Evolutionary conservation across 495 filamentous ascomycete species (phyloP).

Genomic region (Astrothelium subdiscretum): DNA sequence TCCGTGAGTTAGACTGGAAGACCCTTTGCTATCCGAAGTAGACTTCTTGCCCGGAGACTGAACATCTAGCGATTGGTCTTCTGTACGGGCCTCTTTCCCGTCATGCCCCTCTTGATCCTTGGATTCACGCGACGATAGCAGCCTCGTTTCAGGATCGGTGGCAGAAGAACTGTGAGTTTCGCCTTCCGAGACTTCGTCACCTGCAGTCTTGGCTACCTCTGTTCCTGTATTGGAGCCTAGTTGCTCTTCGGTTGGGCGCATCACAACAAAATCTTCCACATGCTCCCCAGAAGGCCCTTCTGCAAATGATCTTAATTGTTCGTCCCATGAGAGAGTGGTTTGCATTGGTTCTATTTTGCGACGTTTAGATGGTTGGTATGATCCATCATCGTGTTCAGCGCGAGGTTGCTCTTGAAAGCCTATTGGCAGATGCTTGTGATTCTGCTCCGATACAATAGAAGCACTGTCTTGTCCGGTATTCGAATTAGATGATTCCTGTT

Average conservation of each 20-base stretch:
- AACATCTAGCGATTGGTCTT: background rate
- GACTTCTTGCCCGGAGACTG: background rate
- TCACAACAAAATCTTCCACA: no score
- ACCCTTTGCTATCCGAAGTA: background rate
- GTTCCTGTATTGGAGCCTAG: no score
- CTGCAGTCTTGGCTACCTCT: no score
- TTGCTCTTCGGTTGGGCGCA: no score
- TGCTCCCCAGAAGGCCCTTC: background rate
- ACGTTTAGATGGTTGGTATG: conserved; percentile 11
- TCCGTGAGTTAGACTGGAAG: background rate
- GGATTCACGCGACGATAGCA: background rate
- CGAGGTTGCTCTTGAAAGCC: background rate
- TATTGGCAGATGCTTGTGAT: background rate
- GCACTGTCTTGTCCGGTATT: background rate
- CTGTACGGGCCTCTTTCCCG: background rate
- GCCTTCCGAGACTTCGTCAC: no score
- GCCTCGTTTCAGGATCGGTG: background rate
- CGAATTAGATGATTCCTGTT: background rate
- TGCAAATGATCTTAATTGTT: conserved; percentile 15
- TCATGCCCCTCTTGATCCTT: background rate
- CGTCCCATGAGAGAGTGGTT: conserved; percentile 12
- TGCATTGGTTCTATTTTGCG: conserved; percentile 11
- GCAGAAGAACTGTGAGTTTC: no score
- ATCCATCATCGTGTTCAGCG: background rate
- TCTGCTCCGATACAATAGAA: background rate